Conservation (phyloP, 306 rosid species). For the Citrullus amarus region DNA sequence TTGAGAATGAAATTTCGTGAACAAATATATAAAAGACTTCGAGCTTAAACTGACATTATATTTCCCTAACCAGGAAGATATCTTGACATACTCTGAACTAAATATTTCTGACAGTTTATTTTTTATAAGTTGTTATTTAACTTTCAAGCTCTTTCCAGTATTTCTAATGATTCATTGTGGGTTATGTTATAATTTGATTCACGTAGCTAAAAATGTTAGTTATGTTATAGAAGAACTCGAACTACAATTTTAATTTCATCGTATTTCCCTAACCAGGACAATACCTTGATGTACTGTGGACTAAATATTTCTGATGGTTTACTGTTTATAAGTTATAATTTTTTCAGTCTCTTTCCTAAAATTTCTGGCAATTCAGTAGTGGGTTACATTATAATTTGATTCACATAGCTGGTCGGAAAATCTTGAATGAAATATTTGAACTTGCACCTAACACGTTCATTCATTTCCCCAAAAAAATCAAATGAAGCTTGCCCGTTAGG, state of each 20-base stretch:
- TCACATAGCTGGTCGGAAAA: not conserved
- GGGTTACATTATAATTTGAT: not conserved
- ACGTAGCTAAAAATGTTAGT: not conserved
- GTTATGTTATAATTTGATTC: not conserved
- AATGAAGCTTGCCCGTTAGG: constrained; percentile 85
- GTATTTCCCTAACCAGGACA: not conserved
- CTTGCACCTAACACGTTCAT: not conserved
- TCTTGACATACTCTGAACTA: not conserved
- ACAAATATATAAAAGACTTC: not conserved
- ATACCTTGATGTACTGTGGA: not conserved
- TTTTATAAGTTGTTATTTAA: not conserved
- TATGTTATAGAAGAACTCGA: not conserved
- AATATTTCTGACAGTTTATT: not conserved
- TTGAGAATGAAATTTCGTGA: not conserved
- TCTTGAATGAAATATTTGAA: not conserved
- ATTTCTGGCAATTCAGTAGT: not conserved
- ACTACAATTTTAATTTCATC: not conserved
- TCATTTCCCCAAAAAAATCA: not conserved
- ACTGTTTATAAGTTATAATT: not conserved
- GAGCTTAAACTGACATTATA: not conserved
- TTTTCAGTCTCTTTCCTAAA: not conserved
- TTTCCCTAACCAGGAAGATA: not conserved
- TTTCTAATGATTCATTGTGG: not conserved
- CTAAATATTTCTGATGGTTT: not conserved
- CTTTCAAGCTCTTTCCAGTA: not conserved